Evolutionary conservation across 2,329 filamentous ascomycete species (phyloP).

Genomic region (Sphaerulina musiva): DNA sequence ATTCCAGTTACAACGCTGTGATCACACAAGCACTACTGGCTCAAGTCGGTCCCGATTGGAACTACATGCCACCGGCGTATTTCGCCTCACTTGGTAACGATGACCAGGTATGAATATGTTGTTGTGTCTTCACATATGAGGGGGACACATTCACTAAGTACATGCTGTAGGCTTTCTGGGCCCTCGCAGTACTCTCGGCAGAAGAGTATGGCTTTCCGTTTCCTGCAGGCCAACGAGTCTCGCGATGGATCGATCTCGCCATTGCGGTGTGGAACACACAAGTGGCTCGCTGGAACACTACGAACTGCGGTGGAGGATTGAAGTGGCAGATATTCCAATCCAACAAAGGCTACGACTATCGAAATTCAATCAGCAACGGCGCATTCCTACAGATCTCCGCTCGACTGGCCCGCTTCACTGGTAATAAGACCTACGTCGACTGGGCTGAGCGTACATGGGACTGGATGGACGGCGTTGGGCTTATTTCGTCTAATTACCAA

Average conservation of each 20-base stretch:
- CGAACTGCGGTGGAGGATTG: conserved; percentile 64
- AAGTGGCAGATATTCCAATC: conserved; percentile 80
- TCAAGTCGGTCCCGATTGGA: conserved; percentile 38
- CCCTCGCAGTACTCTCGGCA: conserved; percentile 70
- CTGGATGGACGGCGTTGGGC: conserved; percentile 45
- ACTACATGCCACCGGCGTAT: conserved; percentile 39
- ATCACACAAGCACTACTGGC: conserved; percentile 40
- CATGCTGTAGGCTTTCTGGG: conserved; percentile 59
- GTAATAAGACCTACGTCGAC: conserved; percentile 68
- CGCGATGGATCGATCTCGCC: conserved; percentile 67
- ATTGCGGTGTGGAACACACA: conserved; percentile 79
- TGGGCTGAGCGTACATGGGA: conserved; percentile 66
- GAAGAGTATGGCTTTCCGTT: conserved; percentile 71
- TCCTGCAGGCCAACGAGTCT: conserved; percentile 44
- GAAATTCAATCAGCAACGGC: conserved; percentile 54
- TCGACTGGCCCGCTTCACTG: conserved; percentile 69
- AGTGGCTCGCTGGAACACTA: conserved; percentile 60
- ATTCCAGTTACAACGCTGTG: conserved; percentile 39
- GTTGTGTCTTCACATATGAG: no score
- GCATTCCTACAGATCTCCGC: conserved; percentile 55
- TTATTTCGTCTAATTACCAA: conserved; percentile 46
- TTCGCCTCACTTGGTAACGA: conserved; percentile 42
- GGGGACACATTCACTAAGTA: not conserved
- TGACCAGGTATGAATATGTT: conserved; percentile 43
- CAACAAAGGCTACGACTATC: conserved; percentile 59